Evolutionary conservation across 2,329 filamentous ascomycete species (phyloP).

Genomic region (Dryadomyces sulphureus): DNA sequence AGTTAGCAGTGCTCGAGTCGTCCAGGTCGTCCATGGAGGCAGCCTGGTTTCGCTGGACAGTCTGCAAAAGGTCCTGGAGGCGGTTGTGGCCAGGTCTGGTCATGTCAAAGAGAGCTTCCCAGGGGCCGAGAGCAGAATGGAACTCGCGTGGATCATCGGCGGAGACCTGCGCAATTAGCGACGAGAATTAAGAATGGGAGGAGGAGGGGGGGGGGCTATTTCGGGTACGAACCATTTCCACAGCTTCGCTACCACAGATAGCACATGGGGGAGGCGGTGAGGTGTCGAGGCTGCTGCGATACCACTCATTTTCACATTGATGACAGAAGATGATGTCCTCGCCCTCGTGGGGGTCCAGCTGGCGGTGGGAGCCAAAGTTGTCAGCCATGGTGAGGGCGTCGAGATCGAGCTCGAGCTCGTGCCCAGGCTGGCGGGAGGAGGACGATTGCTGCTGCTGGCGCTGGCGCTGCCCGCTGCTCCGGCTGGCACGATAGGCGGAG

Average conservation of each 20-base stretch:
- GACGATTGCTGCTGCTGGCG: too few species aligned
- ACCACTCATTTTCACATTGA: constrained; percentile 69
- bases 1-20: too few species aligned
- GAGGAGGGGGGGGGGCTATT: not conserved
- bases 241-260: constrained; percentile 61
- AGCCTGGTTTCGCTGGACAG: too few species aligned
- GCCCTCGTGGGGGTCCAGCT: constrained; percentile 33
- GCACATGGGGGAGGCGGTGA: constrained; percentile 66
- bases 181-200: too few species aligned
- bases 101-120: not conserved
- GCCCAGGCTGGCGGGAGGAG: too few species aligned
- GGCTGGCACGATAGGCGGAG: constrained; percentile 34
- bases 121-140: not conserved
- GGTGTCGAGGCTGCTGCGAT: constrained; percentile 48
- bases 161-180: constrained; percentile 31
- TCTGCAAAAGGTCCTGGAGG: not conserved
- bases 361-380: constrained; percentile 12
- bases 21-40: too few species aligned
- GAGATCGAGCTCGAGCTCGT: not conserved
- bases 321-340: constrained; percentile 79
- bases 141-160: constrained; percentile 44
- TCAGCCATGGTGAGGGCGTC: constrained; percentile 13
- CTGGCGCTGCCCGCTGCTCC: constrained; percentile 18
- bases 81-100: not conserved
- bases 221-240: constrained; percentile 74